Evolutionary conservation across 768 basidiomycete genomes (phyloP), one percentile per base, ranked within the genome.

Genomic region (Rhodotorula graminis): DNA sequence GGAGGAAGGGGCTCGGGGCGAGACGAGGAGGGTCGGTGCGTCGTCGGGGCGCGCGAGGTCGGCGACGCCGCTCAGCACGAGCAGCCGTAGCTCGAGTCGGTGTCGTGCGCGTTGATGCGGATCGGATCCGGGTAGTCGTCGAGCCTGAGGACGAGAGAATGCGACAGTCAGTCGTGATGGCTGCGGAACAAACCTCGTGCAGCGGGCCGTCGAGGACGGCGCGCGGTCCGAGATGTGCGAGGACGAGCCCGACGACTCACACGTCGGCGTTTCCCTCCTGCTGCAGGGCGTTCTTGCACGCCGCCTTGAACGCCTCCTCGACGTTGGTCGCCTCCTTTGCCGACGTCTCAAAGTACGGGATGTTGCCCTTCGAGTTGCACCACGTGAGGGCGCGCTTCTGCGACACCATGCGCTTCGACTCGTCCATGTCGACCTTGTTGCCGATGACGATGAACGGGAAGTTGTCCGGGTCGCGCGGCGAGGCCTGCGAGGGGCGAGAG

Each of bases 361-460:
- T 97, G 82, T 98, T 98, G 80, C 95, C 95, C 84, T 98, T 98
- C 70, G 94, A 90, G 79, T 98, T 94, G 82, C 96, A 99, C 96
- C 96, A 99, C 9, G 95, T 92, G 93, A 98, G 97, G 27, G 96
- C 95, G 56, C 95, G 90, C 82, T 99, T 99, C 88, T 99, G 95
- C 16, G 93, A 92, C 40, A 99, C 94, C 88, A 96, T 93, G 76
- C 95, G 88, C 82, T 97, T 98, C 81, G 89, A 90, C 84, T 98
- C 96, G 84, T 98, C 96, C 79, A 97, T 92, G 81, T 99, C 96
- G 81, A 99, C 95, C 92, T 99, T 99, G 84, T 99, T 99, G n/a
- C 96, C 96, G 71, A 99, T 83, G 21, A 99, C 95, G 67, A 99
- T 94, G 79, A 99, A 99, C 12, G 96, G 96, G 82, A 99, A 99